Base-by-base conservation (phyloP, 352 stramenopile genomes). In the Phytophthora ramorum region DNA sequence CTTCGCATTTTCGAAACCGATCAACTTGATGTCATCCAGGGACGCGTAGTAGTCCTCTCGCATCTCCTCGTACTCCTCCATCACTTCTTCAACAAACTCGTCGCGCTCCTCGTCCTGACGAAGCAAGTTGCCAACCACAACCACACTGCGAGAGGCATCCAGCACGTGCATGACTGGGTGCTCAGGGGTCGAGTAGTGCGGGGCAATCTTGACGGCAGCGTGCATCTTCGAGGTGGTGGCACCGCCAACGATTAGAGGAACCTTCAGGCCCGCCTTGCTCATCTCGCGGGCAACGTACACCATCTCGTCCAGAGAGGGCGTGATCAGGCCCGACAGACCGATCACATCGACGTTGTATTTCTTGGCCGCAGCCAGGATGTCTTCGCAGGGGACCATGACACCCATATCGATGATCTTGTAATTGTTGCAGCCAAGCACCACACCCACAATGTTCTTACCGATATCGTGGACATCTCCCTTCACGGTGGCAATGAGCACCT, bases 401-500 rank as follows among this genome's bases (percentile, higher is more conserved):
- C 97, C 97, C 66, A 99, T 92, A 76, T 99, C 97, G 30, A 91
- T 91, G 64, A 90, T 96, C 78, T 99, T 99, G 87, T 97, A 99
- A 70, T 99, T 99, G 83, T 99, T 99, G 80, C 97, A 99, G 28
- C 96, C 96, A 19, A 99, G 81, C 47, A 99, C 97, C 54, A 99
- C 97, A 43, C 93, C 91, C 37, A 99, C 97, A 86, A 99, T 99
- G 81, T 99, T 99, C 75, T 99, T 99, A 57, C 97, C 97, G 69
- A 99, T 99, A 69, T 99, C 97, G 77, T 99, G 97, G 19, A 99
- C 97, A 74, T 99, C 97, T 57, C 97, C 97, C 74, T 99, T 99
- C 3, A 99, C 97, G 12, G 97, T 99, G n/a, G 97, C 97, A 75
- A 99, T 98, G 6, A 99, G 75, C 37, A 99, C 92, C 70, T 98